phyloP scores from a whole-genome alignment of 345 rosid species.

The Psidium friedrichsthalianum region DNA sequence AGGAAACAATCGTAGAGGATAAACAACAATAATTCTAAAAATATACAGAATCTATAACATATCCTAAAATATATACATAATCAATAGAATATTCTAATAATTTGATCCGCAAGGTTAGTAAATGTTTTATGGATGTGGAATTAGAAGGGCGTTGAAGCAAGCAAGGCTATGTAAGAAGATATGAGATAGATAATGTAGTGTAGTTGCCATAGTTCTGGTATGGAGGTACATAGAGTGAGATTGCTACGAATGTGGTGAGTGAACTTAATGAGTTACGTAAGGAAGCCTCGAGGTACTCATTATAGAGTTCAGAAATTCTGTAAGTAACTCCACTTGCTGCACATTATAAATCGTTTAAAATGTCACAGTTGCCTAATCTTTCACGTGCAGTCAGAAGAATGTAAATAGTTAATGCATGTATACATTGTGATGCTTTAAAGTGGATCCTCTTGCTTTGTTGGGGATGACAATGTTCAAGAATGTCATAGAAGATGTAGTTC shows the following conservation, averaged over 20 bases:
- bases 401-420: background rate
- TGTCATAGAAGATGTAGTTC: background rate
- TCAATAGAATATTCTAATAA: too few species aligned
- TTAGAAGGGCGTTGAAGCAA: background rate
- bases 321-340: background rate
- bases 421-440: background rate
- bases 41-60: too few species aligned
- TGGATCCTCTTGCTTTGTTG: background rate
- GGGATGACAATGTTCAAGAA: background rate
- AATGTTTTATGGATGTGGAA: background rate
- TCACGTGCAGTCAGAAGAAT: background rate
- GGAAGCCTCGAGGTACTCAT: background rate
- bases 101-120: background rate
- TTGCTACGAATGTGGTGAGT: background rate
- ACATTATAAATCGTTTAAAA: background rate
- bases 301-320: background rate
- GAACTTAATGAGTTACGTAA: background rate
- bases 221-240: background rate
- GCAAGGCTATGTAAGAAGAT: background rate
- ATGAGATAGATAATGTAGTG: background rate
- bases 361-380: background rate
- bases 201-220: background rate
- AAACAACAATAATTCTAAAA: too few species aligned
- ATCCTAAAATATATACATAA: too few species aligned
- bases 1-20: too few species aligned